A percentile compares a stretch with the other conserved stretches of the same genome.
Conservation (phyloP, 495 filamentous ascomycete genomes). For the Penicillium angulare region DNA sequence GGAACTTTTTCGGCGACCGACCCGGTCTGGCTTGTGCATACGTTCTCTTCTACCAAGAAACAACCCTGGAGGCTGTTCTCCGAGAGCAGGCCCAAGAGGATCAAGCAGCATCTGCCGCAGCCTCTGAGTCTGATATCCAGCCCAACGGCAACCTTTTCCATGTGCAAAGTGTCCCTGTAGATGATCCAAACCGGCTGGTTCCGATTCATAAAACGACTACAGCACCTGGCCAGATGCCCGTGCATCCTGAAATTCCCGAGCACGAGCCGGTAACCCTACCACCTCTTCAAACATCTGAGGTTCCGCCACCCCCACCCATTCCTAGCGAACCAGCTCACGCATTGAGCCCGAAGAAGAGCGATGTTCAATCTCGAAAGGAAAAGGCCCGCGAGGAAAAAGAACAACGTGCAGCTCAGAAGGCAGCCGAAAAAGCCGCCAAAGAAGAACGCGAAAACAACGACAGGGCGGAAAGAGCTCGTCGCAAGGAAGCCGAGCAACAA, state of each 20-base stretch:
- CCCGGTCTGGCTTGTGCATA: slow-evolving; percentile 92
- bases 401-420: slow-evolving; percentile 64
- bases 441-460: slow-evolving; percentile 39
- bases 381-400: slow-evolving; percentile 61
- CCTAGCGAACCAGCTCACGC: slow-evolving; percentile 29
- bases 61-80: slow-evolving; percentile 82
- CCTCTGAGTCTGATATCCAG: slow-evolving; percentile 51
- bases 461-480: slow-evolving; percentile 61
- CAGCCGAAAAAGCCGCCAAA: slow-evolving; percentile 4
- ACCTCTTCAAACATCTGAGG: slow-evolving; percentile 12
- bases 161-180: slow-evolving; percentile 42
- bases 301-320: slow-evolving; percentile 37
- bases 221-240: slow-evolving; percentile 48
- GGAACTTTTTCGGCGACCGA: slow-evolving; percentile 94
- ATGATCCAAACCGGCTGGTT: slow-evolving; percentile 50
- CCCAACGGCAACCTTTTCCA: slow-evolving; percentile 26
- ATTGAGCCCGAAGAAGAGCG: slow-evolving; percentile 45
- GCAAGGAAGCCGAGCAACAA: slow-evolving; percentile 58
- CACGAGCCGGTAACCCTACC: slow-evolving; percentile 15
- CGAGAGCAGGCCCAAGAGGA: slow-evolving; percentile 81
- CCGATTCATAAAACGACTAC: slow-evolving; percentile 60
- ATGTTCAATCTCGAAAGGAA: slow-evolving; percentile 46
- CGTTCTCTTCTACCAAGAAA: slow-evolving; percentile 97
- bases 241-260: slow-evolving; percentile 34
- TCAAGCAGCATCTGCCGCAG: slow-evolving; percentile 46